Base-by-base conservation (phyloP, 805 yeast genomes). In the Lachancea meyersii region DNA sequence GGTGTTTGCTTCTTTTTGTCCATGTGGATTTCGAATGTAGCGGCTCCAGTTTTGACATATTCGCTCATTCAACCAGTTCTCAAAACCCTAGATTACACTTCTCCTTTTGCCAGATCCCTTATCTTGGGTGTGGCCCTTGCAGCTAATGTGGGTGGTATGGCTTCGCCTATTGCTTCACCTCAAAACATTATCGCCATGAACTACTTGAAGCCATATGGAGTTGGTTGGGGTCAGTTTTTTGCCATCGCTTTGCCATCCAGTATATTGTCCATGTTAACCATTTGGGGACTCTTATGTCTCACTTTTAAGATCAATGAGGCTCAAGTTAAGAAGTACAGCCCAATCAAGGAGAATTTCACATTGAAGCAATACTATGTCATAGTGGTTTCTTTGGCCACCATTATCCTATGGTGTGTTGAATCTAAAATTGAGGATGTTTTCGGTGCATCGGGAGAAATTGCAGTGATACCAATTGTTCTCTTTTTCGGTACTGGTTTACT, bases 11-110 rank as follows among this genome's bases (percentile, higher is more conserved):
- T 89, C 45, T 80, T 89, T 61, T 71, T 87, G 42, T 79, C 95
- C 5, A 88, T 91, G 86, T 89, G 96, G 94, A 89, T 91, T 46
- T 84, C 95, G 20, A 91, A 91, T 64, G 97, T 91, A 35, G 97
- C 97, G 0, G 86, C 97, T 1, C 97, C 97, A 0, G 96, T 91
- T 4, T 71, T 91, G 44, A 85, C 95, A 61, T 86, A 76, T 55
- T 86, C 96, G 2, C 78, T 91, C 47, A 77, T 88, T 44, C 89
- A 85, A 60, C 96, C 97, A 2, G 71, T 91, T 19, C 68, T 91
- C 49, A 76, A 94, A 52, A 81, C 91, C 1, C 65, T 88, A 34
- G 86, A 89, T 11, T 76, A 80, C 17, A 79, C 77, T 23, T 77
- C 88, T n/a, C 81, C 82, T 11, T 85, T 88, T 55, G 86, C 87